Conservation (phyloP, 169 alveolate genomes). For the Eimeria necatrix region DNA sequence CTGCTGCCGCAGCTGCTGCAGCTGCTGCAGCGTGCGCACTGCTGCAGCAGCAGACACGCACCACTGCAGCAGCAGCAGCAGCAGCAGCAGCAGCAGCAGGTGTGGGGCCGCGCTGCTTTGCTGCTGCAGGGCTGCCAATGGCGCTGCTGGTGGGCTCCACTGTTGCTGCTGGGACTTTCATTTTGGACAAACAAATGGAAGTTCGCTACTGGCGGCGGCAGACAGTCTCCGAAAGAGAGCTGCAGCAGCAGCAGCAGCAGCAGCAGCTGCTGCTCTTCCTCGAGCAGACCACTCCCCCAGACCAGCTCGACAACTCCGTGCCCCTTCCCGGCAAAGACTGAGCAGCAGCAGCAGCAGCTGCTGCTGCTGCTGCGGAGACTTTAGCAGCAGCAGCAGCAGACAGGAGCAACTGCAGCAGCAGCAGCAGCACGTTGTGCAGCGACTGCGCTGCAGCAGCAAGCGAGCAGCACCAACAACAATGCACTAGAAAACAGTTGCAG, state of each 20-base stretch:
- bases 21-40: too few relatives aligned
- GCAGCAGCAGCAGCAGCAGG: too few relatives aligned
- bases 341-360: neutral
- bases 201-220: constrained; percentile 82
- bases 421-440: too few relatives aligned
- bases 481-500: too few relatives aligned
- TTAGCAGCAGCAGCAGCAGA: neutral
- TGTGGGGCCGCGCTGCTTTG: too few relatives aligned
- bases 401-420: neutral
- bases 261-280: constrained; percentile 85
- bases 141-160: constrained; percentile 64
- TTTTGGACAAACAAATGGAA: constrained; percentile 86
- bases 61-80: too few relatives aligned
- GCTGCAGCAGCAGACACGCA: too few relatives aligned
- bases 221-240: constrained; percentile 84
- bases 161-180: constrained; percentile 83
- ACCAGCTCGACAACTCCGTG: constrained; percentile 86
- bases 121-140: constrained; percentile 63
- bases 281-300: constrained; percentile 82
- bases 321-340: constrained; percentile 82
- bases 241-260: constrained; percentile 85
- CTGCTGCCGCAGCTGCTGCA: too few relatives aligned
- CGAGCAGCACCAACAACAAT: too few relatives aligned
- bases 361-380: too few relatives aligned
- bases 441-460: too few relatives aligned